phyloP scores from a whole-genome alignment of 2,329 filamentous ascomycete species.

The Xylariales sp. region DNA sequence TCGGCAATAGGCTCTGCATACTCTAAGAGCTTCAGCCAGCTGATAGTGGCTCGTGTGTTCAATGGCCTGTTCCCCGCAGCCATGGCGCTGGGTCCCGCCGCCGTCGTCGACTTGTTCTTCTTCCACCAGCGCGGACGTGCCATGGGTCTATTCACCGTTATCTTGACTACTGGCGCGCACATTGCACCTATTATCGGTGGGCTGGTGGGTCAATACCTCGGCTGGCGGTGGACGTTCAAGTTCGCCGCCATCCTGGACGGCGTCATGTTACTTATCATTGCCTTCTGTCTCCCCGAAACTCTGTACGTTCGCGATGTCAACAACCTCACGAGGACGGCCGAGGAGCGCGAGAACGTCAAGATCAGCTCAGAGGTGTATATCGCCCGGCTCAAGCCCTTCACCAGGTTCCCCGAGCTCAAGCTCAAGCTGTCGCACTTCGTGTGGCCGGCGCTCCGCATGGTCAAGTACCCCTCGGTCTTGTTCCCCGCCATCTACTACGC shows the following conservation, averaged over 20 bases:
- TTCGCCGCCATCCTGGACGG: slow-evolving; percentile 20
- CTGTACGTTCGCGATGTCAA: slow-evolving; percentile 18
- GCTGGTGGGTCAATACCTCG: slow-evolving; percentile 19
- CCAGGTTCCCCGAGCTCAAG: slow-evolving; percentile 3
- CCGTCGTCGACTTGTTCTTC: slow-evolving; percentile 17
- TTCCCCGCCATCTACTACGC: slow-evolving; percentile 18
- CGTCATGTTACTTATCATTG: slow-evolving; percentile 15
- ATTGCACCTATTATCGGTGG: slow-evolving; percentile 19
- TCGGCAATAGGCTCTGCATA: slow-evolving; percentile 21
- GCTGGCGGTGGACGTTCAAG: slow-evolving; percentile 19
- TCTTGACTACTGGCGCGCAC: slow-evolving; percentile 16
- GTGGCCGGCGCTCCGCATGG: slow-evolving; percentile 16
- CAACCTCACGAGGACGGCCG: too few species aligned
- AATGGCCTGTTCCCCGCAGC: slow-evolving; percentile 14
- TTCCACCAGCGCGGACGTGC: slow-evolving; percentile 18
- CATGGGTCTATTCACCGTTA: slow-evolving; percentile 17
- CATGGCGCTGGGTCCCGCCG: slow-evolving; percentile 14
- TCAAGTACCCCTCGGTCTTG: slow-evolving; percentile 14
- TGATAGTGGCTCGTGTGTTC: slow-evolving; percentile 15
- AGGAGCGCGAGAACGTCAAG: background rate
- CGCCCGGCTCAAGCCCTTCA: too few species aligned
- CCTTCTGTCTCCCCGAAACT: slow-evolving; percentile 22
- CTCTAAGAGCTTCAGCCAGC: slow-evolving; percentile 13
- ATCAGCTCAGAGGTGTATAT: too few species aligned
- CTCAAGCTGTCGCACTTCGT: slow-evolving; percentile 12